Conservation (phyloP, 768 basidiomycete genomes). For the Mycena latifolia region DNA sequence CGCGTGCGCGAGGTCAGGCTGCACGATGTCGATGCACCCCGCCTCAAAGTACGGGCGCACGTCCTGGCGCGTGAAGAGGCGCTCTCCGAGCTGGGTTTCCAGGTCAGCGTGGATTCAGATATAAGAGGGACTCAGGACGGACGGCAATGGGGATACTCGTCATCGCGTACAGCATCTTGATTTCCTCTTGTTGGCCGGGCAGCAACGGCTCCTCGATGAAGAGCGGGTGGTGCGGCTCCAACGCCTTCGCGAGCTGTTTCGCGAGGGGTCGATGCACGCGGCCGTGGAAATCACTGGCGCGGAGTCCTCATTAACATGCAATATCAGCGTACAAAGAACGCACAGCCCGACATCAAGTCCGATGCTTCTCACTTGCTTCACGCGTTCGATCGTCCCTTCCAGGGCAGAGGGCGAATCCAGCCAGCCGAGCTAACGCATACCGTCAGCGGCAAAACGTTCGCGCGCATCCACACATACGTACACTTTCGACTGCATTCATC, state of each 20-base stretch:
- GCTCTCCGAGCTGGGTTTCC: slow-evolving; percentile 60
- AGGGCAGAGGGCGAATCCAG: slow-evolving; percentile 71
- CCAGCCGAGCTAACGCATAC: slow-evolving; percentile 56
- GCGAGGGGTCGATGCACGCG: slow-evolving; percentile 78
- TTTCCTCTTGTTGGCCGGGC: slow-evolving; percentile 35
- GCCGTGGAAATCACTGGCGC: slow-evolving; percentile 71
- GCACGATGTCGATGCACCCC: slow-evolving; percentile 75
- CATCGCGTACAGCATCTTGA: slow-evolving; percentile 29
- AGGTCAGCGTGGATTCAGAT: neutral
- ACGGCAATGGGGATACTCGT: slow-evolving; percentile 44
- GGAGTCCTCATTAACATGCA: neutral
- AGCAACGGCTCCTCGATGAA: slow-evolving; percentile 70
- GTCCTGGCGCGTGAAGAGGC: slow-evolving; percentile 72
- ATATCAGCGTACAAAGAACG: neutral
- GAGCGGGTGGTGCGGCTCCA: slow-evolving; percentile 70
- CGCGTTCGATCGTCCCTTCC: slow-evolving; percentile 62
- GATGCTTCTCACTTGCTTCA: slow-evolving; percentile 62
- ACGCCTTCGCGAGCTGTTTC: slow-evolving; percentile 71
- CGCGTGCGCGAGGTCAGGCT: slow-evolving; percentile 67
- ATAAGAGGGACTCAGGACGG: neutral
- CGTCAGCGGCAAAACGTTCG: too few relatives aligned
- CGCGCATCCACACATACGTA: slow-evolving; percentile 43
- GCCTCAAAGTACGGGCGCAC: slow-evolving; percentile 75
- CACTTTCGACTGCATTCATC: slow-evolving; percentile 72
- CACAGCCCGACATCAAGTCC: slow-evolving; percentile 72